These are phyloP conservation scores for Paulownia fortunei DNA, from an alignment of 257 asterid species.

Conservation along the genomic window DNA sequence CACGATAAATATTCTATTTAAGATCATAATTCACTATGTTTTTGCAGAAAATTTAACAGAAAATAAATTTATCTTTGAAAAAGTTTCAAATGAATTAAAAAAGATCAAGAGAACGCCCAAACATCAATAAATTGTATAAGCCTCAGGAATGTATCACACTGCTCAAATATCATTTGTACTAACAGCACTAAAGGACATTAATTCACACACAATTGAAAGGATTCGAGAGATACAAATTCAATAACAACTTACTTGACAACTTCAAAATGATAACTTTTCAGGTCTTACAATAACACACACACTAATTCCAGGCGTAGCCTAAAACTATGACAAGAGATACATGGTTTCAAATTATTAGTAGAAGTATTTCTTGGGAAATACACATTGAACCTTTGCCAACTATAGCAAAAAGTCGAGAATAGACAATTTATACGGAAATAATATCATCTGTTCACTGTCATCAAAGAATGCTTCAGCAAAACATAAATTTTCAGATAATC, in stretches of 20 bases:
- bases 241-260: background rate
- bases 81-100: background rate
- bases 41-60: background rate
- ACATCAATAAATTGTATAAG: constrained; percentile 9
- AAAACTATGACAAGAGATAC: background rate
- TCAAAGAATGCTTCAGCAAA: background rate
- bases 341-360: background rate
- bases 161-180: background rate
- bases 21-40: constrained; percentile 1
- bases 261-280: constrained; percentile 12
- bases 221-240: background rate
- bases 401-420: background rate
- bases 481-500: background rate
- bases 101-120: background rate
- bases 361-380: background rate
- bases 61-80: background rate
- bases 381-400: background rate
- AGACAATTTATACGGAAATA: background rate
- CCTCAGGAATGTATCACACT: constrained; percentile 5
- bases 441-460: background rate
- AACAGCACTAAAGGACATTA: background rate
- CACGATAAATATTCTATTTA: background rate
- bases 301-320: constrained; percentile 5
- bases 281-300: background rate
- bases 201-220: background rate